Evolutionary conservation across 2,329 filamentous ascomycete genomes (phyloP), one percentile per base, ranked within the genome.

Genomic region (Aureobasidium sp.): DNA sequence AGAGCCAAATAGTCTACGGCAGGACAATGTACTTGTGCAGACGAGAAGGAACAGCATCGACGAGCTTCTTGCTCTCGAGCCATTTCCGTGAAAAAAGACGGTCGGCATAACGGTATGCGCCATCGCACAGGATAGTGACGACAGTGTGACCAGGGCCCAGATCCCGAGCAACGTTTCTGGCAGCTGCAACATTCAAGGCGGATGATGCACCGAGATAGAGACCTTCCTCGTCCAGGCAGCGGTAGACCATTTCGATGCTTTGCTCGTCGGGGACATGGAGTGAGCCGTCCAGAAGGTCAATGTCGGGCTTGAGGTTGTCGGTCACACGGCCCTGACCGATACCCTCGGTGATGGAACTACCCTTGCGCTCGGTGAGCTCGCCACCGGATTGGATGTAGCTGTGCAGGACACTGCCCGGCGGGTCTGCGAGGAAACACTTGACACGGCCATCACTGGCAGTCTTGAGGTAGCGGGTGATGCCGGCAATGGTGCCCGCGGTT

Each of bases 291-390:
- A 97, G 65, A 39, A 95, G 76, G 56, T 79, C 85, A 55, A 98
- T 79, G 64, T 98, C 93, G 3, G 86, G 87, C 70, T 81, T 76
- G 59, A 98, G 74, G 71, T 98, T 98, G 66, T 95, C 88, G n/a
- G 93, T 98, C 48, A 98, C 81, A 49, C 93, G 86, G 32, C 93
- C 93, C 74, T 97, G 93, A 17, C 93, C 93, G 64, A 98, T 98
- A 21, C 93, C 93, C 73, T 98, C 93, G 2, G 93, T 98, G 71
- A 98, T 97, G 65, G 86, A 93, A 52, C 86, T 84, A 8, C 93
- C 93, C 2, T 75, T 74, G 47, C 93, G 79, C 66, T 96, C 91
- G n/a, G 76, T 75, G 52, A 97, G 76, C 67, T 86, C 85, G 10
- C 90, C 90, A 11, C 90, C 90, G 14, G 85, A 90, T 56, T 81